These are phyloP conservation scores for Paramyrothecium sp. DNA, from an alignment of 2,329 filamentous ascomycete species.

Conservation along the genomic window DNA sequence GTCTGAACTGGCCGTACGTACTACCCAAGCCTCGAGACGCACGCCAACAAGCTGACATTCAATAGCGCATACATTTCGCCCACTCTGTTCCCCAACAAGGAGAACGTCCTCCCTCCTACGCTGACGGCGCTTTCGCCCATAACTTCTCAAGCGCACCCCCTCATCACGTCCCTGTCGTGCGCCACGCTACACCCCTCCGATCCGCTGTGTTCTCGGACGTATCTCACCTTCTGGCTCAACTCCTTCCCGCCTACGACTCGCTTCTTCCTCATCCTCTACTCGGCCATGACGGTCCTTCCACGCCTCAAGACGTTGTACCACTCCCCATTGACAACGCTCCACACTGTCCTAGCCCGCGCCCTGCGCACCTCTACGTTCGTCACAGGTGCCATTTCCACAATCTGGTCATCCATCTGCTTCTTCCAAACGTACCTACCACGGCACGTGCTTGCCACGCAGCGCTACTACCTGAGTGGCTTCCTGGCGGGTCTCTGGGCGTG, in stretches of 20 bases:
- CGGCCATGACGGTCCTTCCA: conserved; percentile 64
- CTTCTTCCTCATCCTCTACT: conserved; percentile 74
- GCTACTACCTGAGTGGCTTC: conserved; percentile 88
- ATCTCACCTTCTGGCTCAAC: conserved; percentile 81
- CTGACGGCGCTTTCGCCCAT: conserved; percentile 73
- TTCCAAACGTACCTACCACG: conserved; percentile 79
- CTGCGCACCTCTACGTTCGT: conserved; percentile 72
- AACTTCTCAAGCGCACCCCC: conserved; percentile 80
- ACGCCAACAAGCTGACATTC: conserved; percentile 4
- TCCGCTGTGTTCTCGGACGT: conserved; percentile 84
- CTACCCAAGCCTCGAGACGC: neutral
- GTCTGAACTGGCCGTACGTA: conserved; percentile 77
- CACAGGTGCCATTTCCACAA: conserved; percentile 79
- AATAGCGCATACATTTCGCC: conserved; percentile 74
- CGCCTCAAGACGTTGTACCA: conserved; percentile 67
- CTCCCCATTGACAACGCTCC: conserved; percentile 65
- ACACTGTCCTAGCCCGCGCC: conserved; percentile 64
- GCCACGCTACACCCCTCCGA: conserved; percentile 85
- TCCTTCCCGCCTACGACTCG: conserved; percentile 78
- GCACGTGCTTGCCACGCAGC: conserved; percentile 72
- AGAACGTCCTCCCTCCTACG: conserved; percentile 61
- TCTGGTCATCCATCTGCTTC: conserved; percentile 87
- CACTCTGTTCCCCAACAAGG: conserved; percentile 75
- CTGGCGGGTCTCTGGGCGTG: conserved; percentile 83
- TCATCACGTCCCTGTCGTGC: conserved; percentile 82